Evolutionary conservation across 2,329 filamentous ascomycete genomes (phyloP), one percentile per base, ranked within the genome.

Genomic region (Aspergillus japonicus): DNA sequence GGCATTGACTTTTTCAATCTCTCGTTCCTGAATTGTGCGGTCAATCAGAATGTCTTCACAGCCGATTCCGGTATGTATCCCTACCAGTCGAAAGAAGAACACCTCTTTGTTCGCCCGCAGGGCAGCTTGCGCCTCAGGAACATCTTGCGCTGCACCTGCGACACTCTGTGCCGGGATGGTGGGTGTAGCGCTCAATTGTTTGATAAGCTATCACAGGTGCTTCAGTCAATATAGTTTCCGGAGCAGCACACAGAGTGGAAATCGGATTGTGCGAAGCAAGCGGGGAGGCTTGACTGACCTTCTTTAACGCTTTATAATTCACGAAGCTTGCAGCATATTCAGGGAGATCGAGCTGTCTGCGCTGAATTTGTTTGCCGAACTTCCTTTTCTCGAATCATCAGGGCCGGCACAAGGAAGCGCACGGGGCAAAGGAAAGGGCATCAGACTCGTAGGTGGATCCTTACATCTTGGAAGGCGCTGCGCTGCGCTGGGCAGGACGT

Each of bases 241-340:
- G 57, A n/a, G 48, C 16, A 47, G 11, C 11, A 47, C 7, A 16
- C 11, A 31, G 26, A 47, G 19, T 19, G n/a, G 31, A 23, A 44
- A 12, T 14, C 7, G 35, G 26, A 26, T 47, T 16, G 52, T 29
- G 16, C 51, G 12, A 5, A 53, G 44, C 56, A 14, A 31, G 61
- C 48, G 47, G 52, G n/a, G n/a, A 31, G 19, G 16, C 23, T 29
- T 6, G 42, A 56, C 65, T 5, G 56, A 96, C 95, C 91, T 98
- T 98, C 80, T 99, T 99, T 69, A 99, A 83, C 62, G 92, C 93
- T 81, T 99, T 99, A 83, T 99, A 99, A 80, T 99, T 97, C 70
- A 98, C 93, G 75, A 99, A 99, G 79, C 93, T 97, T 66, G 94
- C 92, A 63, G 95, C 94, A 89, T 99, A 99, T 85, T 99, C 95